These are phyloP conservation scores for Trypanosoma melophagium DNA, from an alignment of 208 protist genomes.

Conservation along the genomic window DNA sequence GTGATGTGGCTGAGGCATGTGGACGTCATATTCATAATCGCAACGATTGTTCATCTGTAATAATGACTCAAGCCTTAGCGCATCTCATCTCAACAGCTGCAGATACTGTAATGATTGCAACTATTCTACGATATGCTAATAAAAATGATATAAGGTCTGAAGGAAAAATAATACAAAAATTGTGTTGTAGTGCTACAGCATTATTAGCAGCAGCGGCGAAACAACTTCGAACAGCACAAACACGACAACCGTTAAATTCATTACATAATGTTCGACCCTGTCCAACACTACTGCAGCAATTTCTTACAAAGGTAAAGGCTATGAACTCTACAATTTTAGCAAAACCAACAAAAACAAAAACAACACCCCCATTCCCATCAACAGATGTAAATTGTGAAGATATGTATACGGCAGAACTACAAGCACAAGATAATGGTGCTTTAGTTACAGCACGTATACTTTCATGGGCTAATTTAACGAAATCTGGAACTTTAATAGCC, in stretches of 20 bases:
- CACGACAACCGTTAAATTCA: conserved; percentile 20
- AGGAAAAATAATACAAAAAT: conserved; percentile 15
- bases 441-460: conserved; percentile 19
- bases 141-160: conserved; percentile 2
- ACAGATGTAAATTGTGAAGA: background rate
- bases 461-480: conserved; percentile 18
- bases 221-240: conserved; percentile 45
- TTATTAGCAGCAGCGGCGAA: conserved; percentile 37
- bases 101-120: conserved; percentile 20
- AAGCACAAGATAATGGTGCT: background rate
- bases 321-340: background rate
- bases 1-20: conserved; percentile 34
- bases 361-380: too few relatives aligned
- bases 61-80: conserved; percentile 46
- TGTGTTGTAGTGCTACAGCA: conserved; percentile 38
- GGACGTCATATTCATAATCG: conserved; percentile 27
- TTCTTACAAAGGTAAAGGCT: conserved; percentile 42
- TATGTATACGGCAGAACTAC: background rate
- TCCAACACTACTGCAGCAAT: conserved; percentile 43
- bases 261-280: conserved; percentile 47
- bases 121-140: conserved; percentile 22
- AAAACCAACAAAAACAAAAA: background rate
- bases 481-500: conserved; percentile 1
- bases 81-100: conserved; percentile 34
- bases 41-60: conserved; percentile 26